Base-by-base conservation (phyloP, 768 basidiomycete genomes). In the Termitomyces sp. region DNA sequence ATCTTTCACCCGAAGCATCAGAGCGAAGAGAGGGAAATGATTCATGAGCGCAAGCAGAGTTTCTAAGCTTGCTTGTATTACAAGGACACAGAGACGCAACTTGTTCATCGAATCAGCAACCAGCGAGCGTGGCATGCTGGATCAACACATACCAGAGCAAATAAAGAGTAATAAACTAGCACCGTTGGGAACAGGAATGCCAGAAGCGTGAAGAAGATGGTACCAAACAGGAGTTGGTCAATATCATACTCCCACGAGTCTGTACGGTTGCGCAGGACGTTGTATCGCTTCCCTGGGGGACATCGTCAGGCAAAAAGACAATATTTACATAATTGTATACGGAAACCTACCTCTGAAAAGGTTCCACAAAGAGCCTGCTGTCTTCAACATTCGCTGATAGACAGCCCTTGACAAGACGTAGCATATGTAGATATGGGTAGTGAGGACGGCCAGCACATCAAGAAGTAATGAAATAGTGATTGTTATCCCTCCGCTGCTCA, bases 191-290 rank as follows among this genome's bases (percentile, higher is more conserved):
- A 82, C 12, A 94, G 71, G 66, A 95, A 89, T 8, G 87, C 51
- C 1, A 51, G 26, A 11, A 51, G 30, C 12, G 91, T 90, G 74
- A 94, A 91, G 49, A 95, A 72, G 53, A 93, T 85, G 0, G 97
- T 95, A 5, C 96, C 96, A 35, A 98, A 87, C n/a, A 98, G 75
- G 2, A 98, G 80, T 65, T 98, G 93, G 67, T 98, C 96, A 26
- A 94, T 77, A 51, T 93, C 90, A 62, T 97, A 98, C 54, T 87
- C 81, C 83, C 90, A 93, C 0, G 87, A 81, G 64, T 98, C 97
- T 3, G 85, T 87, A n/a, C 95, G 83, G 51, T 88, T 81, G 32
- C 95, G 83, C 6, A 99, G 74, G 9, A 86, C 82, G 65, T 98
- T 98, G 64, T 83, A 87, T 45, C 93, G 80, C 70, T 91, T 98